phyloP scores from a whole-genome alignment of 441 rosid species.

The Corymbia calophylla region DNA sequence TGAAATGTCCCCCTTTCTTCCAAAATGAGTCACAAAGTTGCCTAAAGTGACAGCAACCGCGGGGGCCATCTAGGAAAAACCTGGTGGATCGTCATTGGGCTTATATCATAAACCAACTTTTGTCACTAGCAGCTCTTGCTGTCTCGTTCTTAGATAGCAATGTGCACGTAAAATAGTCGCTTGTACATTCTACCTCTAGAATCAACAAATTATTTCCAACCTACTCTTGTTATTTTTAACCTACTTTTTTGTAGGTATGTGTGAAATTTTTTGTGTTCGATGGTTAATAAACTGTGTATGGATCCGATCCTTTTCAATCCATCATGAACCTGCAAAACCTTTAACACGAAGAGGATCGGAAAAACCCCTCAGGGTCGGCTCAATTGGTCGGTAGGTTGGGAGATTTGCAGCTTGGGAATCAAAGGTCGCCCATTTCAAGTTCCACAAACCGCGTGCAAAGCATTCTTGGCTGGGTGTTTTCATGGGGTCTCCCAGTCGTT shows the following conservation, averaged over 20 bases:
- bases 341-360: neutral
- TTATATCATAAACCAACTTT: neutral
- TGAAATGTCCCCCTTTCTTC: neutral
- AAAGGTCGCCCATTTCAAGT: neutral
- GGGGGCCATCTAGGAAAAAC: neutral
- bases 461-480: neutral
- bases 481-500: accelerated
- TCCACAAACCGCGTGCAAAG: neutral
- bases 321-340: neutral
- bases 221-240: neutral
- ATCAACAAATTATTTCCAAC: neutral
- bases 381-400: neutral
- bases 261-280: neutral
- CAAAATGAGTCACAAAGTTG: neutral
- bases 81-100: neutral
- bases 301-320: neutral
- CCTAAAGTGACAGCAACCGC: neutral
- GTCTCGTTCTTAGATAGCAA: neutral
- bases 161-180: neutral
- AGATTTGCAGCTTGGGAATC: neutral
- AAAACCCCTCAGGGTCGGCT: neutral
- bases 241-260: neutral
- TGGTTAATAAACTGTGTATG: neutral
- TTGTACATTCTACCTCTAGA: neutral
- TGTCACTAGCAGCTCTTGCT: neutral